Conservation (phyloP, 2,329 filamentous ascomycete genomes). For the Dactylonectria macrodidyma region DNA sequence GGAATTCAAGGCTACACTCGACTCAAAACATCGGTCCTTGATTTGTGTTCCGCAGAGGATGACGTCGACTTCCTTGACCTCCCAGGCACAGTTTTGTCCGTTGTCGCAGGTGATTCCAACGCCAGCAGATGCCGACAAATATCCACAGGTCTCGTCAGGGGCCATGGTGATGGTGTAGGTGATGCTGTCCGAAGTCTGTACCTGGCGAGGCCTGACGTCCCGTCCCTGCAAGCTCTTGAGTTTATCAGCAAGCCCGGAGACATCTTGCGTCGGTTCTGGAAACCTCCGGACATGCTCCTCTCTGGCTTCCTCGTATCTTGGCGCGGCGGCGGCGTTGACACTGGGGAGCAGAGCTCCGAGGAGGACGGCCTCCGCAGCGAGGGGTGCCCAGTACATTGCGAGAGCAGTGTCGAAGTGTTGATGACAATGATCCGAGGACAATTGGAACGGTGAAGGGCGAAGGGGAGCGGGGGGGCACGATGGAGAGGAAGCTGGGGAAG, state of each 20-base stretch:
- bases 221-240: neutral
- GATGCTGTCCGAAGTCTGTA: neutral
- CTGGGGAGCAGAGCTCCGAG: neutral
- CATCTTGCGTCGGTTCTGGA: neutral
- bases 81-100: slow-evolving; percentile 26
- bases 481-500: neutral
- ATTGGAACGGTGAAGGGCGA: neutral
- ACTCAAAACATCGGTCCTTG: slow-evolving; percentile 13
- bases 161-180: slow-evolving; percentile 28
- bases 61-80: neutral
- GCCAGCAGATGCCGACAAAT: slow-evolving; percentile 33
- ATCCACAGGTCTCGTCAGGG: slow-evolving; percentile 35
- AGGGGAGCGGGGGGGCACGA: neutral
- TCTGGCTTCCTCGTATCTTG: neutral
- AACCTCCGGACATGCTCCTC: neutral
- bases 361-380: neutral
- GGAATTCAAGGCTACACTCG: slow-evolving; percentile 1
- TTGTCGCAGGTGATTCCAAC: slow-evolving; percentile 36
- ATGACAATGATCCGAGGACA: neutral
- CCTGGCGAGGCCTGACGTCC: neutral
- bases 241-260: neutral
- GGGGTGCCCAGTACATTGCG: neutral
- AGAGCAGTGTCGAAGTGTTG: neutral
- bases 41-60: slow-evolving; percentile 26
- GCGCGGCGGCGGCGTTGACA: neutral